Conservation (phyloP, 495 filamentous ascomycete species). For the Penicillium psychrofluorescens region DNA sequence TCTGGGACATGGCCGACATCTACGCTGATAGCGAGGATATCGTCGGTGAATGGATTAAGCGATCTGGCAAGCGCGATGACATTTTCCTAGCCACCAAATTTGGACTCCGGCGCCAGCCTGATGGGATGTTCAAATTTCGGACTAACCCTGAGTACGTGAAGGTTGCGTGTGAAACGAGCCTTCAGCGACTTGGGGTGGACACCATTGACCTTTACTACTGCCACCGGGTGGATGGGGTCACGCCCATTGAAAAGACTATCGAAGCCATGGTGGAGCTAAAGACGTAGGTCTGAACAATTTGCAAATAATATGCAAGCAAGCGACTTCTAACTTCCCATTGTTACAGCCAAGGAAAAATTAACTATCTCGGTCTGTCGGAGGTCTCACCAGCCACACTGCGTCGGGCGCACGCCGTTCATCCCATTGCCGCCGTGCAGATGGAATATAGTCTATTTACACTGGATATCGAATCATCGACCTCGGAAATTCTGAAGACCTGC, state of each 20-base stretch:
- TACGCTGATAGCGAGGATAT: conserved; percentile 39
- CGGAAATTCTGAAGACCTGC: conserved; percentile 43
- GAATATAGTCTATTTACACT: conserved; percentile 56
- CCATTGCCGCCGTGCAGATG: conserved; percentile 53
- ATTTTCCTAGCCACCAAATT: conserved; percentile 57
- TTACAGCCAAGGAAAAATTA: conserved; percentile 47
- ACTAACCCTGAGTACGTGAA: conserved; percentile 48
- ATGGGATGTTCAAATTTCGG: conserved; percentile 16
- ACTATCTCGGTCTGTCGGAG: conserved; percentile 50
- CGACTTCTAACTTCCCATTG: background rate
- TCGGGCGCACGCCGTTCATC: conserved; percentile 54
- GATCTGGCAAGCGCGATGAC: conserved; percentile 44
- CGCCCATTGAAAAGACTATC: conserved; percentile 51
- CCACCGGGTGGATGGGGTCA: conserved; percentile 27
- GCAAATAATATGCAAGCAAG: no score
- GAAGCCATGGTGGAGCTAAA: conserved; percentile 52
- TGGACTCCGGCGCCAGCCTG: conserved; percentile 20
- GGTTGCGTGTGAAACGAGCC: conserved; percentile 41
- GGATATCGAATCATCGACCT: conserved; percentile 47
- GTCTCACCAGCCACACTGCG: conserved; percentile 48
- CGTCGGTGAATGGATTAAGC: conserved; percentile 50
- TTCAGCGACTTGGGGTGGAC: conserved; percentile 43
- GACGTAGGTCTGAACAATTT: conserved; percentile 18
- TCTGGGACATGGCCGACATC: conserved; percentile 55
- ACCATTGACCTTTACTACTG: conserved; percentile 57